Base-by-base conservation (phyloP, 441 rosid species). In the Adansonia gregorii region DNA sequence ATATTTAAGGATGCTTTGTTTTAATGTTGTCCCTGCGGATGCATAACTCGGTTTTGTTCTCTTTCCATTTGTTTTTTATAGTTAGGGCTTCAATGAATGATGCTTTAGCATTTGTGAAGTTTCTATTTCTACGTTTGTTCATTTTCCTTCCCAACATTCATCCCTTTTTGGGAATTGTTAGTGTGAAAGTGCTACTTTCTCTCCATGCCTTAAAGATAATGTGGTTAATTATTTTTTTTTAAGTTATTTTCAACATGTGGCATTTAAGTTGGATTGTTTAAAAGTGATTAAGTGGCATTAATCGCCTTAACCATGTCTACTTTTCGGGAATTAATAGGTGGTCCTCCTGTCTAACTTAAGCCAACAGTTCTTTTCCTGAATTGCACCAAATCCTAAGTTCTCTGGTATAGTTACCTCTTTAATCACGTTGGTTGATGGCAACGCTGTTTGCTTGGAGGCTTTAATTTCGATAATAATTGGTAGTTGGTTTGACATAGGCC, bases 211-310 rank as follows among this genome's bases (percentile, higher is more conserved):
- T 67, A 0, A 10, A 67, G 72, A 67, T 19, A 67, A 10, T 67
- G 31, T 19, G 2, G 35, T 22, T 35, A 48, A 5, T 10, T 68
- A n/a, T 20, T 2, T 20, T 48, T 14, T 9, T n/a, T 10, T 22
- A 46, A 48, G 17, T 22, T 46, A 12, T 41, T 66, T 8, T 51
- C 20, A 49, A 22, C n/a, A 11, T 20, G 39, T 12, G 27, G 39
- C 54, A 12, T 68, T 68, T 20, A 12, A 48, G 73, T 68, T 68
- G 27, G 56, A 64, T 64, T 35, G 73, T 22, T 48, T 48, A 14
- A 14, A 68, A 7, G 17, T 49, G 73, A 41, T 68, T 49, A 48
- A 68, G n/a, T 12, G 19, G 19, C 41, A 46, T 48, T 68, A 11
- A 12, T 68, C 56, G 20, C 58, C 56, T 68, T 12, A 22, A 22